phyloP scores from a whole-genome alignment of 352 stramenopile species.

The Pythium aquatile region DNA sequence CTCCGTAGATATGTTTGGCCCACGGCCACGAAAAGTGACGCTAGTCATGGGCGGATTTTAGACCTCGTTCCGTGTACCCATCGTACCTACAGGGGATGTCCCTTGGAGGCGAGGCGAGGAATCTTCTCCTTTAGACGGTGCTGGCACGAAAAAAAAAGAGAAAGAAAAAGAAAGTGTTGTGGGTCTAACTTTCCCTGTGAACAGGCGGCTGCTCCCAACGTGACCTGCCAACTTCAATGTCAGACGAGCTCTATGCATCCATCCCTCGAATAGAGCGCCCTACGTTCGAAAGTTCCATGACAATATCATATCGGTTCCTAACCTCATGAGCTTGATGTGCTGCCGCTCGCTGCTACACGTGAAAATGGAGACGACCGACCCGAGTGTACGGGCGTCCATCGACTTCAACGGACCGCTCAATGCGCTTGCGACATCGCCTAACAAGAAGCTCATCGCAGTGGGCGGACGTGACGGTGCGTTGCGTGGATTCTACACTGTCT shows the following conservation, averaged over 20 bases:
- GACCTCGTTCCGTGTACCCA: constrained; percentile 2
- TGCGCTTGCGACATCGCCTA: constrained; percentile 79
- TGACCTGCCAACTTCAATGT: constrained; percentile 27
- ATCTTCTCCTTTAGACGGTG: constrained; percentile 7
- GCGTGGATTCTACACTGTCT: neutral
- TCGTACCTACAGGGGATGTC: constrained; percentile 3
- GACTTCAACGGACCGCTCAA: constrained; percentile 87
- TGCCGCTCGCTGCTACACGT: neutral
- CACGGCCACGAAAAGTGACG: constrained; percentile 8
- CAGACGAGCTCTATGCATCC: constrained; percentile 14
- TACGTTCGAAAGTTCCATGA: constrained; percentile 4
- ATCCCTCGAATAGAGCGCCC: constrained; percentile 16
- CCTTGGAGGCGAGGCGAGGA: neutral
- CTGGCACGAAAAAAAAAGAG: neutral
- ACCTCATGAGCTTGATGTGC: neutral
- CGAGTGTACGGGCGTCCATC: constrained; percentile 78
- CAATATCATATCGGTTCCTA: constrained; percentile 4
- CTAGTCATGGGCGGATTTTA: constrained; percentile 7
- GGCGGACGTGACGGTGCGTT: constrained; percentile 74
- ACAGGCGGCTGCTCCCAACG: neutral
- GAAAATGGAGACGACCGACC: constrained; percentile 40
- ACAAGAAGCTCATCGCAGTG: constrained; percentile 79
- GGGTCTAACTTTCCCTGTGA: constrained; percentile 2
- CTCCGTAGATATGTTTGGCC: constrained; percentile 16
- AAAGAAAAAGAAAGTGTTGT: constrained; percentile 18